Evolutionary conservation across 371 early-diverging fungal species (phyloP), one percentile per base, ranked within the genome.

Genomic region (Coemansia sp.): DNA sequence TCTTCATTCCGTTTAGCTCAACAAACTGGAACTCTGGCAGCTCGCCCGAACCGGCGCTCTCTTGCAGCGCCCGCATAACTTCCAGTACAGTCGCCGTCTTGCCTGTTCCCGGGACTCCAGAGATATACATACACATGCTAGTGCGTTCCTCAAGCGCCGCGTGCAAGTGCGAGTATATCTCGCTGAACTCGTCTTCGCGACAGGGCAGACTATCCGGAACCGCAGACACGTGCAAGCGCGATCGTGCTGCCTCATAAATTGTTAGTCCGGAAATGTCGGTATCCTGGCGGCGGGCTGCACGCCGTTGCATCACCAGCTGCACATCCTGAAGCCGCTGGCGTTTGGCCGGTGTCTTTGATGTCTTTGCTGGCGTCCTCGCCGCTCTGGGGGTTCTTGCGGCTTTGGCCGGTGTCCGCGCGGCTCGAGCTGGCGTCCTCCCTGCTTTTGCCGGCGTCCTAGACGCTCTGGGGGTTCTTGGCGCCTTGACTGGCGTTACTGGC

Each of bases 101-200:
- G 43, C 99, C 99, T 4, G 99, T 97, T 1, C 99, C 99, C 0
- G 97, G 96, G 0, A 96, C 94, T 4, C 97, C 96, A n/a, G 95
- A 92, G 14, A 98, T 90, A 74, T 95, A 95, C 38, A 94, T 81
- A 67, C 96, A 94, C 54, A 86, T 83, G 38, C 95, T 94, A 4
- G 82, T 83, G 32, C 87, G 86, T 60, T 92, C 88, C 50, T 87
- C 85, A 13, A 96, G 83, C 0, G 93, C 90, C 38, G 79, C 80
- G 62, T 87, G 84, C 4, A 96, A 67, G 30, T 87, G 82, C 2
- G 81, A 85, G 65, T 86, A 83, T 26, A 96, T 87, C 40, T 87
- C 84, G 20, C 82, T 82, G 82, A 91, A 93, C 79, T 98, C 95
- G 8, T 84, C 82, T 74, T 98, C 97, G 5, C 97, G 85, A 58